Conservation (phyloP, 371 early-diverging fungal species). For the Smittium culicis region DNA sequence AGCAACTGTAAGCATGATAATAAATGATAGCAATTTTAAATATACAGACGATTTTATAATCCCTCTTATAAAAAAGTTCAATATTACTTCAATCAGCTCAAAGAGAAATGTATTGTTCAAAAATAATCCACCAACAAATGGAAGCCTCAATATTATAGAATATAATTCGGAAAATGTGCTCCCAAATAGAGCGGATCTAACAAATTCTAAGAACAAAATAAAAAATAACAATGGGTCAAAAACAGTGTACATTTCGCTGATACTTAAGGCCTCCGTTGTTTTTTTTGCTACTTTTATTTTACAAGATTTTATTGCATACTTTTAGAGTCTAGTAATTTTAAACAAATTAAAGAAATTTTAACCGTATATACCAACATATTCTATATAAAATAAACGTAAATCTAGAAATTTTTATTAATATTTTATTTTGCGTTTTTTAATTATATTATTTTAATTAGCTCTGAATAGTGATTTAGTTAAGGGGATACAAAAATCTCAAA, state of each 20-base stretch:
- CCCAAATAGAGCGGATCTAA: not conserved
- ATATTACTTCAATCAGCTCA: not conserved
- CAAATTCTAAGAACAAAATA: not conserved
- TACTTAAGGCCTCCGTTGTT: not conserved
- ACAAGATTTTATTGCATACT: too few species aligned
- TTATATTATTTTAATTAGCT: too few species aligned
- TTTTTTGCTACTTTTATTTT: too few species aligned
- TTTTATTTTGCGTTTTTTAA: too few species aligned
- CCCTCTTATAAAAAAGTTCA: not conserved
- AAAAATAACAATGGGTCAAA: not conserved
- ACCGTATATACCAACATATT: too few species aligned
- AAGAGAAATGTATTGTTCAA: not conserved
- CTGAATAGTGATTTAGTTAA: too few species aligned
- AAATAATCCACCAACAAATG: not conserved
- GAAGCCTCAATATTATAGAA: not conserved
- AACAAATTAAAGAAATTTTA: too few species aligned
- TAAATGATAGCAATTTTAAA: constrained; percentile 4
- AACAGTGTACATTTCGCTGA: not conserved
- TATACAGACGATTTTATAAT: not conserved
- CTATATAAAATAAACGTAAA: not conserved
- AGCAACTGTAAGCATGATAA: constrained; percentile 9
- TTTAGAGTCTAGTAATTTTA: too few species aligned
- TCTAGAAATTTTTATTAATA: too few species aligned
- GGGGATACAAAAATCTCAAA: too few species aligned
- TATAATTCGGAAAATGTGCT: not conserved